Conservation (phyloP, 108 stramenopile species). For the Nitzschia inconspicua region DNA sequence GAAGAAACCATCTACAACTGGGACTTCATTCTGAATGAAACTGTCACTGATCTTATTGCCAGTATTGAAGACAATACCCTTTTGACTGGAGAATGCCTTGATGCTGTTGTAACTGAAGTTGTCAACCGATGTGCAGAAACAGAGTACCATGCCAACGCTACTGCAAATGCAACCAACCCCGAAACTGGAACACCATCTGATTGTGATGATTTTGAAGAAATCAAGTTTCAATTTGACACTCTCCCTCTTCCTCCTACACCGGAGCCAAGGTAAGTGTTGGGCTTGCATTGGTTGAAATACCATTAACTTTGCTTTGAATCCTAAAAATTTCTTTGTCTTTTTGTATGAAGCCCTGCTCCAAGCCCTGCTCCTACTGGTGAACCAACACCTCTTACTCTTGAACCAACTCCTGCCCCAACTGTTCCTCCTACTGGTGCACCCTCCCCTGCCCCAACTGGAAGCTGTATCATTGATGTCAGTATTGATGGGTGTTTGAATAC, state of each 20-base stretch:
- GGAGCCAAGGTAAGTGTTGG: not conserved
- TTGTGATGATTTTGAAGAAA: slow-evolving; percentile 8
- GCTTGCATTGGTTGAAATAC: not conserved
- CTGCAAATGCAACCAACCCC: slow-evolving; percentile 16
- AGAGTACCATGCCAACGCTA: slow-evolving; percentile 6
- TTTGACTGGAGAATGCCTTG: slow-evolving; percentile 13
- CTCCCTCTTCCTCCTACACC: slow-evolving; percentile 3
- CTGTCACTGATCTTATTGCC: not conserved
- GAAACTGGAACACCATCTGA: not conserved
- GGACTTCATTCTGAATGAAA: not conserved
- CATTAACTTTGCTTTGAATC: not conserved
- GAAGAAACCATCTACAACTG: slow-evolving; percentile 8
- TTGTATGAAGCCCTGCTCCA: not conserved
- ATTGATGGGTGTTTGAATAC: not conserved
- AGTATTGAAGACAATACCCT: not conserved
- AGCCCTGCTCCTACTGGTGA: too few relatives aligned
- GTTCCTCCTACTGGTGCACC: slow-evolving; percentile 5
- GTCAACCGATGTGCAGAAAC: slow-evolving; percentile 11
- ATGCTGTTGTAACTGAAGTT: not conserved
- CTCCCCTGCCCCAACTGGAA: slow-evolving; percentile 1
- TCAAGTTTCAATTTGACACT: not conserved
- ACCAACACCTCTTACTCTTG: too few relatives aligned
- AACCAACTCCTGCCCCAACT: not conserved
- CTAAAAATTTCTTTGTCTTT: not conserved
- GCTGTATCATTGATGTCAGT: not conserved